Conservation (phyloP, 208 protist species). For the Trypanosoma mega region DNA sequence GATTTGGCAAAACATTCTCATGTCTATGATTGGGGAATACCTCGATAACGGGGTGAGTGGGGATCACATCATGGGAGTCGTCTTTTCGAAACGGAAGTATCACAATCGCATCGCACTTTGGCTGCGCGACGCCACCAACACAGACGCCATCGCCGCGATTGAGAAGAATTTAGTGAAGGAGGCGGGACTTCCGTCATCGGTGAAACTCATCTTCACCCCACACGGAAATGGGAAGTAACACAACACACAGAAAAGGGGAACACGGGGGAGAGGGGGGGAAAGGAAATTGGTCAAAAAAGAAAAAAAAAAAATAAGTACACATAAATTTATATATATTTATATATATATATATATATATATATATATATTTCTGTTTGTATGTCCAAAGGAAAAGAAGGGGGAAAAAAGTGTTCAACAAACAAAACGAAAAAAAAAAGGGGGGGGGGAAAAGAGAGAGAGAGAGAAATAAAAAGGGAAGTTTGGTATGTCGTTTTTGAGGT, state of each 20-base stretch:
- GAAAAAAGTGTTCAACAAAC: no score
- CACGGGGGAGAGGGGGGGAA: not conserved
- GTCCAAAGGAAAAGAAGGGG: no score
- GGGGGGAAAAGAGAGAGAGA: no score
- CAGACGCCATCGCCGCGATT: slow-evolving; percentile 46
- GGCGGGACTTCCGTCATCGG: slow-evolving; percentile 32
- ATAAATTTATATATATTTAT: slow-evolving; percentile 1
- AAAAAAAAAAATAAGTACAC: slow-evolving; percentile 6
- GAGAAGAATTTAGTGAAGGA: slow-evolving; percentile 49
- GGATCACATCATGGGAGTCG: slow-evolving; percentile 64
- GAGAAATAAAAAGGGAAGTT: no score
- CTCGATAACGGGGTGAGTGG: slow-evolving; percentile 41
- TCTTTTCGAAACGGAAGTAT: slow-evolving; percentile 78
- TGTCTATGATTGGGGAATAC: slow-evolving; percentile 79
- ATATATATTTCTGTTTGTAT: no score
- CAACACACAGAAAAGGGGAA: not conserved
- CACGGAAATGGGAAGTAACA: slow-evolving; percentile 51
- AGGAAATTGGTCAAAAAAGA: slow-evolving; percentile 4
- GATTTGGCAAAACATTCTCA: slow-evolving; percentile 78
- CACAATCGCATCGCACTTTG: slow-evolving; percentile 77
- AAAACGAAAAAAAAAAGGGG: no score
- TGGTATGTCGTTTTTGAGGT: no score
- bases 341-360: not conserved
- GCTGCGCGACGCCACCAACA: slow-evolving; percentile 52
- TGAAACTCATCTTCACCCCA: slow-evolving; percentile 56